phyloP scores from a whole-genome alignment of 768 basidiomycete species.

The Asterophora parasitica region DNA sequence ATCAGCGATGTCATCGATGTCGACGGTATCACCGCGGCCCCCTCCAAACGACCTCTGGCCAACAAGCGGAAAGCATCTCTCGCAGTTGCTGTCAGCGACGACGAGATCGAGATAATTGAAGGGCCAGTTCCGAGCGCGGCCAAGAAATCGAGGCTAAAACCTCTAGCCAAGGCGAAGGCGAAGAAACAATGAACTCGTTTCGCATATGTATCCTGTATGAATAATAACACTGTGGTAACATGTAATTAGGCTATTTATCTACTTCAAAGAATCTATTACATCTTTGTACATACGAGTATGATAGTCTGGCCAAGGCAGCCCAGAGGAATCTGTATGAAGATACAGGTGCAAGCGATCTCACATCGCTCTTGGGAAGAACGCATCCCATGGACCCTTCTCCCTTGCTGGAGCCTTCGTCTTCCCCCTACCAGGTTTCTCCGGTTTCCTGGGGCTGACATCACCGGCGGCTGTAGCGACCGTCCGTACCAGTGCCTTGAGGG shows the following conservation, averaged over 20 bases:
- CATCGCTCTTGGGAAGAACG: constrained; percentile 34
- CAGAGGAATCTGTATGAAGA: background rate
- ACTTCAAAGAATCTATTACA: background rate
- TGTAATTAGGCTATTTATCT: constrained; percentile 1
- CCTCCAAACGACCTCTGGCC: constrained; percentile 19
- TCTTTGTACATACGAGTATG: too few relatives aligned
- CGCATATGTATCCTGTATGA: too few relatives aligned
- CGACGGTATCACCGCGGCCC: constrained; percentile 28
- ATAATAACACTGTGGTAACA: constrained; percentile 1
- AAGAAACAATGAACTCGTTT: constrained; percentile 40
- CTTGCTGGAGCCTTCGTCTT: constrained; percentile 19
- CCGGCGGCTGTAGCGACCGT: constrained; percentile 45
- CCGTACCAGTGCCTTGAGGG: constrained; percentile 52
- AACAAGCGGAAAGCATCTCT: constrained; percentile 48
- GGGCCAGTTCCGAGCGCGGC: constrained; percentile 30
- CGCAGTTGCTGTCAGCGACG: constrained; percentile 37
- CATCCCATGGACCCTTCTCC: constrained; percentile 36
- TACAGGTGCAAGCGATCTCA: background rate
- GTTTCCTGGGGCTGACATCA: constrained; percentile 39
- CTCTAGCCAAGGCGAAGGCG: constrained; percentile 32
- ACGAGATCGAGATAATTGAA: constrained; percentile 52
- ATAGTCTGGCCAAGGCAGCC: background rate
- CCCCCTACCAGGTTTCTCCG: constrained; percentile 9
- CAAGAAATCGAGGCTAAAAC: constrained; percentile 34
- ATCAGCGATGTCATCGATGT: constrained; percentile 40